These are phyloP conservation scores for Canavalia gladiata DNA, from an alignment of 306 rosid genomes.

Conservation along the genomic window DNA sequence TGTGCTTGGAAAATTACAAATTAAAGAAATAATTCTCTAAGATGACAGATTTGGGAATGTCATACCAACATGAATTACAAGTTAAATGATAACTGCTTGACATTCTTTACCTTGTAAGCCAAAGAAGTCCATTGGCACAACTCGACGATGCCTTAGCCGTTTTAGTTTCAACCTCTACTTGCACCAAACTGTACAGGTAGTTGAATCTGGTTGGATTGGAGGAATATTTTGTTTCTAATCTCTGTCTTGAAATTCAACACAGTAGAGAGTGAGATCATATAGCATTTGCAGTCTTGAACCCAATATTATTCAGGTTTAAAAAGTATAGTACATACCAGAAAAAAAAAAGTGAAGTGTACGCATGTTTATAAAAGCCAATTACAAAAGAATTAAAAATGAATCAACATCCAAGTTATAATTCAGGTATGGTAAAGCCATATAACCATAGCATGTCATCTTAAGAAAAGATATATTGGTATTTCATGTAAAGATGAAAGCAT, in stretches of 20 bases:
- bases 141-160: constrained; percentile 91
- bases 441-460: constrained; percentile 11
- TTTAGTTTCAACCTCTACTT: constrained; percentile 77
- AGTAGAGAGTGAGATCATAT: constrained; percentile 43
- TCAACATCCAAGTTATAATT: constrained; percentile 10
- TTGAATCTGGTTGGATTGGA: constrained; percentile 70
- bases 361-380: constrained; percentile 22
- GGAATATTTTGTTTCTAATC: constrained; percentile 82
- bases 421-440: constrained; percentile 14
- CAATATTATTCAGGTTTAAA: constrained; percentile 18
- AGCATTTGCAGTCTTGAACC: constrained; percentile 18
- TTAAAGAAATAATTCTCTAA: constrained; percentile 3
- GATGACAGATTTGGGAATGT: constrained; percentile 33
- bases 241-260: constrained; percentile 61
- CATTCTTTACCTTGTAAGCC: constrained; percentile 89
- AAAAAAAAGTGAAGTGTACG: constrained; percentile 12
- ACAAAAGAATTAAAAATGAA: constrained; percentile 22
- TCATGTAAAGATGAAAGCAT: constrained; percentile 28
- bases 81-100: constrained; percentile 22
- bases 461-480: not conserved
- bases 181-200: constrained; percentile 81
- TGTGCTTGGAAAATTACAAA: not conserved
- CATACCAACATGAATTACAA: constrained; percentile 34
- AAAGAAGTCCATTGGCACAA: constrained; percentile 97
- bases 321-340: not conserved